Conservation (phyloP, 1,284 basidiomycete genomes). For the Sphaerobolus stellatus region DNA sequence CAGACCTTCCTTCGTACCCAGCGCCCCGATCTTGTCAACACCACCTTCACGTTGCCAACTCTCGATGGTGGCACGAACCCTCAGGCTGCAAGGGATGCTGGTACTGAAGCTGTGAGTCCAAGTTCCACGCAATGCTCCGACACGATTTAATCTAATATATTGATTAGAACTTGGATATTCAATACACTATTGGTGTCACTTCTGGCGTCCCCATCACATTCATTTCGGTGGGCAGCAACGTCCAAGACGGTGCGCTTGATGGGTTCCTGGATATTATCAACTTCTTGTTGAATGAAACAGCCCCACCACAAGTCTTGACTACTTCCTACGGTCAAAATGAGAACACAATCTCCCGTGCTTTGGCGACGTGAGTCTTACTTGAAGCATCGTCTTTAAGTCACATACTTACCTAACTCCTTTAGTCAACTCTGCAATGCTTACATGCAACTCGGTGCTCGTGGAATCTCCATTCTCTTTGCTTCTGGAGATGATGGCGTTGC, state of each 20-base stretch:
- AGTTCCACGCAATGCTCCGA: background rate
- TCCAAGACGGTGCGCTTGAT: slow-evolving; percentile 3
- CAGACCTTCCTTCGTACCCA: slow-evolving; percentile 20
- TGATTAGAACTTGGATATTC: slow-evolving; percentile 13
- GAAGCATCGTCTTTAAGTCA: background rate
- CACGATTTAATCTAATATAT: background rate
- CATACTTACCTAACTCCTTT: background rate
- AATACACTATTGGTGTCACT: slow-evolving; percentile 13
- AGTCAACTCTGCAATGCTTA: slow-evolving; percentile 23
- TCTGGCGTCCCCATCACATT: slow-evolving; percentile 10
- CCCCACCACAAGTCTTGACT: slow-evolving; percentile 18
- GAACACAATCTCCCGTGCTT: slow-evolving; percentile 1
- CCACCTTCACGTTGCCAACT: slow-evolving; percentile 23
- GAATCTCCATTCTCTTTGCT: slow-evolving; percentile 22
- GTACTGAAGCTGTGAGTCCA: slow-evolving; percentile 28
- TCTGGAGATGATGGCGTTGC: slow-evolving; percentile 28
- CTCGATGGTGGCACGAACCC: slow-evolving; percentile 28
- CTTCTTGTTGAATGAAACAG: slow-evolving; percentile 10
- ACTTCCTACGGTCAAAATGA: slow-evolving; percentile 13
- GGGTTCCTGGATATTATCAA: slow-evolving; percentile 17
- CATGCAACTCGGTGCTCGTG: slow-evolving; percentile 21
- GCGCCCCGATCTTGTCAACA: slow-evolving; percentile 21
- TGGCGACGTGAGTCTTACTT: slow-evolving; percentile 14
- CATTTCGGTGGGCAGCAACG: slow-evolving; percentile 11
- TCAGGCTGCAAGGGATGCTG: slow-evolving; percentile 22